A percentile compares a stretch with the other conserved stretches of the same genome.
phyloP scores from a whole-genome alignment of 2,329 filamentous ascomycete species.

The Sporothrix inflata region DNA sequence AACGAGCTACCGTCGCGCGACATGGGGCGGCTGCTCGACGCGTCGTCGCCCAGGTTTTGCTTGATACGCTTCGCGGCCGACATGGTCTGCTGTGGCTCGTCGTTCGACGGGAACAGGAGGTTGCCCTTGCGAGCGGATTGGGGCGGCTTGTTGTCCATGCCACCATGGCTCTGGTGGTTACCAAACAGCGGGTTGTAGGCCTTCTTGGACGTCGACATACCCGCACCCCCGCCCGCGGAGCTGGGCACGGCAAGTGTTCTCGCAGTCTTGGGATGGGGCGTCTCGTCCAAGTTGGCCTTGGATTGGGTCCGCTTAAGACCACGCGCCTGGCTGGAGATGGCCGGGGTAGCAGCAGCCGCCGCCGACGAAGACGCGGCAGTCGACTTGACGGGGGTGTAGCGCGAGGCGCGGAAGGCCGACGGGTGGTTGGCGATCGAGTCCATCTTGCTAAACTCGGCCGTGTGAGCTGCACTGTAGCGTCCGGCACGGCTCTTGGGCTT shows the following conservation, averaged over 20 bases:
- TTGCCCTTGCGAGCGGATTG: conserved; percentile 34
- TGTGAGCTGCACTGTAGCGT: conserved; percentile 83
- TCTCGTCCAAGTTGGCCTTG: conserved; percentile 65
- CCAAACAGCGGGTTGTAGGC: conserved; percentile 36
- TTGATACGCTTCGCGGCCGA: conserved; percentile 71
- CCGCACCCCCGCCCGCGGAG: neutral
- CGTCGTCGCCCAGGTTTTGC: conserved; percentile 68
- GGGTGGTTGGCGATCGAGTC: conserved; percentile 89
- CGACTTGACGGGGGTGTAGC: conserved; percentile 53
- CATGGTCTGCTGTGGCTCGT: conserved; percentile 39
- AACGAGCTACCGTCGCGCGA: conserved; percentile 57
- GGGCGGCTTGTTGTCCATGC: conserved; percentile 35
- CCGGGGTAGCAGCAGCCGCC: conserved; percentile 10
- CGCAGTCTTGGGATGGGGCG: conserved; percentile 46
- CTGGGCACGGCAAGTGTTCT: conserved; percentile 14
- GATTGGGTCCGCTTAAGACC: conserved; percentile 58
- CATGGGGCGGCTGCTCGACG: conserved; percentile 64
- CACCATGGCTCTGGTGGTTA: conserved; percentile 37
- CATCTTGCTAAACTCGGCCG: conserved; percentile 95
- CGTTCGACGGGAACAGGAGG: conserved; percentile 34
- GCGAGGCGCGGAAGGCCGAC: conserved; percentile 71
- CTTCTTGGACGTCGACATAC: conserved; percentile 37
- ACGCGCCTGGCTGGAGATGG: conserved; percentile 27
- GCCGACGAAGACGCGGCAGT: neutral
- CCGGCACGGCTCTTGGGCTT: conserved; percentile 75